Evolutionary conservation across 441 rosid species (phyloP), one percentile per base, ranked within the genome.

Genomic region (Metrosideros polymorpha): DNA sequence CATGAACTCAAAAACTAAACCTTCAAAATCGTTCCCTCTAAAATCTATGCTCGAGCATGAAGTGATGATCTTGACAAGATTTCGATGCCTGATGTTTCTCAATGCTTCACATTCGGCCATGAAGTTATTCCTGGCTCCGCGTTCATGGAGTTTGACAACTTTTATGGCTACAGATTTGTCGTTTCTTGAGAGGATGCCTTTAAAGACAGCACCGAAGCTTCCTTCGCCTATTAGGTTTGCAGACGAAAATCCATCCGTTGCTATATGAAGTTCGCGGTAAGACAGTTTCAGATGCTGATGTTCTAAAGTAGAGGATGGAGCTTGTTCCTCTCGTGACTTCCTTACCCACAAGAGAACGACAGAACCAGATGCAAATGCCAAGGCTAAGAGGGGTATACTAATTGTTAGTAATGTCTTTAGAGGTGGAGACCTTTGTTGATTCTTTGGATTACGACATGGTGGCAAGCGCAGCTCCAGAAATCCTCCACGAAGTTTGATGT

Each of bases 1-100:
- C 89, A 89, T 87, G 53, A 53, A 89, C 42, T 89, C 87, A 27
- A 82, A 87, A 5, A 86, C 90, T 55, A 85, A 12, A 52, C 84
- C 87, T 49, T 76, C 79, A 49, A 85, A 85, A 29, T 85, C 87
- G 24, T 54, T 85, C 14, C 76, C 71, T 39, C 12, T 49, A 22
- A 54, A 56, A 55, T 77, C 84, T 52, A 77, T 25, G 29, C 84
- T 54, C 5, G 86, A 83, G 30, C 85, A 86, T 18, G 88, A 85
- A 50, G 85, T 86, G 24, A 86, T 14, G 12, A 86, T 63, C 71
- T 84, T 86, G 63, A 83, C 83, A n/a, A 86, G 85, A 57, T 83
- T 86, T 13, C 88, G 85, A 35, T 82, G 87, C 82, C 87, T 57
- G 82, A 59, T 82, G 53, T 50, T 61, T 59, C 87, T 82, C 39